Conservation (phyloP, 345 rosid genomes). For the Ricinus communis region DNA sequence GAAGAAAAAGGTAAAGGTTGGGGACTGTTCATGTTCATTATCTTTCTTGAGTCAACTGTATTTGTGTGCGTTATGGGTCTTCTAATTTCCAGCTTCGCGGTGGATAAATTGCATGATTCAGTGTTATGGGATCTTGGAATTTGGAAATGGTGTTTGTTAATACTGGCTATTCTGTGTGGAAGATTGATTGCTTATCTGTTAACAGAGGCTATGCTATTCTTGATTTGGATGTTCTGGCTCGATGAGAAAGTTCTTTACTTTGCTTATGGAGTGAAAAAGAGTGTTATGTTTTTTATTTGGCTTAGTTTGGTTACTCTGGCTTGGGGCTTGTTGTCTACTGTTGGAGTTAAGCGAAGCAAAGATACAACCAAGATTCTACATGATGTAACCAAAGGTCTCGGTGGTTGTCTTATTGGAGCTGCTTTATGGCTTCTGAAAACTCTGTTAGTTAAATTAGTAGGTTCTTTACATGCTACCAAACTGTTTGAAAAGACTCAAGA, state of each 20-base stretch:
- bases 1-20: neutral
- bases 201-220: slow-evolving; percentile 41
- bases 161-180: slow-evolving; percentile 49
- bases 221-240: slow-evolving; percentile 49
- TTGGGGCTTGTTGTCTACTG: neutral
- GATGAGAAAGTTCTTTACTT: slow-evolving; percentile 62
- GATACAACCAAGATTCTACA: slow-evolving; percentile 31
- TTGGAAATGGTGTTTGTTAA: slow-evolving; percentile 59
- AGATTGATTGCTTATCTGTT: slow-evolving; percentile 45
- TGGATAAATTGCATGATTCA: slow-evolving; percentile 24
- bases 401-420: slow-evolving; percentile 42
- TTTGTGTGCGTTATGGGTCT: slow-evolving; percentile 29
- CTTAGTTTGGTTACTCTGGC: slow-evolving; percentile 1
- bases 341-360: slow-evolving; percentile 31
- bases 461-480: slow-evolving; percentile 46
- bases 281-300: slow-evolving; percentile 32
- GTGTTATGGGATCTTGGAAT: slow-evolving; percentile 40
- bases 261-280: slow-evolving; percentile 49
- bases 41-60: slow-evolving; percentile 29
- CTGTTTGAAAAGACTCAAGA: slow-evolving; percentile 64
- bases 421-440: slow-evolving; percentile 52
- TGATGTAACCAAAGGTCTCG: slow-evolving; percentile 45
- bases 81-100: slow-evolving; percentile 38
- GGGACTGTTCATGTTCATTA: slow-evolving; percentile 11
- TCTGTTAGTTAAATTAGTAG: slow-evolving; percentile 44